These are phyloP conservation scores for Lentinula guzmanii DNA, from an alignment of 768 basidiomycete genomes.

Conservation along the genomic window DNA sequence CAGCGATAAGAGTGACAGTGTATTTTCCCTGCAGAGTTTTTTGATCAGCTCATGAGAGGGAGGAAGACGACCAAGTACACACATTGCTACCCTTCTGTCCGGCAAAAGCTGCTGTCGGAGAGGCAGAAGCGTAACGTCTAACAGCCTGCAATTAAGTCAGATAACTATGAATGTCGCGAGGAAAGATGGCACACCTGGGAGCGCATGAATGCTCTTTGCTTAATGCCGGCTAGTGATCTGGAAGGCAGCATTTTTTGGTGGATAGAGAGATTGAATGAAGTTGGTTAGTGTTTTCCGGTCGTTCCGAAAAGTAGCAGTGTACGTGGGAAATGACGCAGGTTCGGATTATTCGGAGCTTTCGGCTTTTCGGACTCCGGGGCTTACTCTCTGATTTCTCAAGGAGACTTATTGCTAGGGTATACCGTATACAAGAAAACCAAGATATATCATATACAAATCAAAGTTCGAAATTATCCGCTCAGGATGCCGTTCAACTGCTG, in stretches of 20 bases:
- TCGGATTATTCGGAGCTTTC: no score
- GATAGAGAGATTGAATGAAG: background rate
- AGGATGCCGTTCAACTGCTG: conserved; percentile 85
- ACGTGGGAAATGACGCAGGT: background rate
- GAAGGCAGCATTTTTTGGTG: conserved; percentile 49
- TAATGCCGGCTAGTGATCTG: conserved; percentile 49
- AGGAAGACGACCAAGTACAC: conserved; percentile 23
- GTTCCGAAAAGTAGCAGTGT: background rate
- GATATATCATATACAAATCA: background rate
- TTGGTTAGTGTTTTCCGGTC: background rate
- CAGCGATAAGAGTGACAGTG: conserved; percentile 92
- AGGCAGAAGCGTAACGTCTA: conserved; percentile 63
- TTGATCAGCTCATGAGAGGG: background rate
- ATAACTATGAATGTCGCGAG: background rate
- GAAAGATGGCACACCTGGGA: conserved; percentile 33
- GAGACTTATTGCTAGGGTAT: no score
- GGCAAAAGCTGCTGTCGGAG: conserved; percentile 86
- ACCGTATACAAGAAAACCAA: background rate
- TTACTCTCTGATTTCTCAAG: no score
- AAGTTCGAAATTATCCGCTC: conserved; percentile 35
- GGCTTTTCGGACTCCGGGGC: background rate
- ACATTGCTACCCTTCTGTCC: conserved; percentile 87
- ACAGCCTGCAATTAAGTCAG: conserved; percentile 32
- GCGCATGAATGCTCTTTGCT: conserved; percentile 43
- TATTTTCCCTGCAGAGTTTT: conserved; percentile 75